Percentiles rank a stretch among this genome's conserved stretches.
Conservation (phyloP, 2,329 filamentous ascomycete genomes). For the Colletotrichum sp. region DNA sequence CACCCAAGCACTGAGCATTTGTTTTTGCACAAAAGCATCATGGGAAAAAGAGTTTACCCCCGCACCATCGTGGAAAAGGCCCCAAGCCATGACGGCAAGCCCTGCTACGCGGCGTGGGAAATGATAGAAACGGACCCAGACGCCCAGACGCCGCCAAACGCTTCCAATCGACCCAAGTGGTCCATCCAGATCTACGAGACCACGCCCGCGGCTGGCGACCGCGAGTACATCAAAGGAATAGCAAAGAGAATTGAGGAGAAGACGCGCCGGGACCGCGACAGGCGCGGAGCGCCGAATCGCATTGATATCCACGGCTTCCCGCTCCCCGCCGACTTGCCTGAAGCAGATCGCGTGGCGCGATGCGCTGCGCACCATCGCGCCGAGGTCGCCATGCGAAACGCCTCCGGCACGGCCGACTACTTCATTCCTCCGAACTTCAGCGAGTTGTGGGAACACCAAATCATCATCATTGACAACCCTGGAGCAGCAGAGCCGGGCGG, state of each 20-base stretch:
- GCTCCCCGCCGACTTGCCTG: not conserved
- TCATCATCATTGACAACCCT: not conserved
- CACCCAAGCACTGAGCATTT: not conserved
- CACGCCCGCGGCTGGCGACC: not conserved
- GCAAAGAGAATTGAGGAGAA: not conserved
- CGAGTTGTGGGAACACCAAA: not conserved
- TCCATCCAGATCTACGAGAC: not conserved
- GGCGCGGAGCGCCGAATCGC: not conserved
- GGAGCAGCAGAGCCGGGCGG: not conserved
- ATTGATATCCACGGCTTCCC: not conserved
- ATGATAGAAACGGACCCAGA: not conserved
- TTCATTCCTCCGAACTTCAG: not conserved
- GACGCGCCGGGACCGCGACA: not conserved
- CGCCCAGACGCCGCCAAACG: not conserved
- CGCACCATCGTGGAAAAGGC: not conserved
- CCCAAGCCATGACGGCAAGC: not conserved
- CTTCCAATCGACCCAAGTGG: not conserved
- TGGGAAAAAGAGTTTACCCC: not conserved
- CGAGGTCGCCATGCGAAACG: not conserved
- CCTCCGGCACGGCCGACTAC: not conserved
- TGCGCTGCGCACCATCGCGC: not conserved
- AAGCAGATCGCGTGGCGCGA: not conserved
- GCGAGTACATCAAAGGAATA: not conserved
- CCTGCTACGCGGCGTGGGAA: not conserved
- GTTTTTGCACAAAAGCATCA: not conserved